Evolutionary conservation across 2,329 filamentous ascomycete species (phyloP), one percentile per base, ranked within the genome.

Genomic region (Ophiosphaerella herpotricha): DNA sequence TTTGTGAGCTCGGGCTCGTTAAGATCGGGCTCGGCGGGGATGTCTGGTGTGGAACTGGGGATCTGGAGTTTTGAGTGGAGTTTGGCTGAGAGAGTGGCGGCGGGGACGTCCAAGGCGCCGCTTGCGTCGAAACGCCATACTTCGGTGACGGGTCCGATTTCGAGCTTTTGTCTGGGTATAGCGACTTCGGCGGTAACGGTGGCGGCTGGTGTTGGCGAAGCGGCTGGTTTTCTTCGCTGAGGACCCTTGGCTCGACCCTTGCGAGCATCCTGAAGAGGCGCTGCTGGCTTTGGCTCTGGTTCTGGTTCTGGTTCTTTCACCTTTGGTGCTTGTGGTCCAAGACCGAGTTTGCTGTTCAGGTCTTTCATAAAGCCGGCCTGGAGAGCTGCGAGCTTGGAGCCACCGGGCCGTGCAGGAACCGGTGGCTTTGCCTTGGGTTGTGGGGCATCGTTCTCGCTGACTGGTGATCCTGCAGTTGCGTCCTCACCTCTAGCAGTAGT

Each of bases 291-390:
- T 52, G 83, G 80, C 51, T 83, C 80, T 34, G 66, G 75, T 29
- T 77, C 74, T 39, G 83, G 82, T 48, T 85, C 81, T 44, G 85
- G 77, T 57, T 92, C 87, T 65, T 89, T 87, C 59, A 89, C 88
- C 77, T 91, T 92, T 1, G 86, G 83, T 8, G 81, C 84, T 61
- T 90, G 86, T n/a, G 92, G 93, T 1, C 94, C 94, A 32, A 96
- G 77, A 67, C 91, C 87, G 24, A 99, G 79, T 41, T 91, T 88
- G 63, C 91, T 92, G 74, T 97, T 96, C 36, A 99, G 78, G 67
- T 97, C 93, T 38, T 86, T 91, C 82, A 99, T 85, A 73, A 99
- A 97, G 3, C 90, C 91, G 33, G 90, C 90, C 74, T 96, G 91
- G 29, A 99, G 78, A 21, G 90, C 89, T 13, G 92, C 91, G 70